Evolutionary conservation across 768 basidiomycete species (phyloP).

Genomic region (Mycena haematopus): DNA sequence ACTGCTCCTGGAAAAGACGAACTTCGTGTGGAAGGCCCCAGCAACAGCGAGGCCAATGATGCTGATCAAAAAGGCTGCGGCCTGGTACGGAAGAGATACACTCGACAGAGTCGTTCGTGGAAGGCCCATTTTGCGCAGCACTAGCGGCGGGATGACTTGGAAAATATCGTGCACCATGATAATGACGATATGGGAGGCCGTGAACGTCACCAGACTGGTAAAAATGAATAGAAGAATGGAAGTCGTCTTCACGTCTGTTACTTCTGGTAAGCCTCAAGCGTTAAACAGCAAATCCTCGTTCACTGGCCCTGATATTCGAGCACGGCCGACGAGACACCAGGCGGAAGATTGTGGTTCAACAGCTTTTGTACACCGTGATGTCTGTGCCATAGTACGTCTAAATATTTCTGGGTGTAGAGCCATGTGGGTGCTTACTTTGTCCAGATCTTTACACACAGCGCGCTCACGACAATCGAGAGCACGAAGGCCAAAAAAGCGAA

Average conservation of each 20-base stretch:
- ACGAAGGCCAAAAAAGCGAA: constrained; percentile 14
- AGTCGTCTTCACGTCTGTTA: constrained; percentile 26
- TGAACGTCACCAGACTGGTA: constrained; percentile 18
- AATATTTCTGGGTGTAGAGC: constrained; percentile 3
- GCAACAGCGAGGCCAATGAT: constrained; percentile 13
- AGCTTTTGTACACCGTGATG: constrained; percentile 21
- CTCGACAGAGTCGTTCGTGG: constrained; percentile 11
- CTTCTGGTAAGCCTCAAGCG: not conserved
- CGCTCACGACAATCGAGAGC: constrained; percentile 23
- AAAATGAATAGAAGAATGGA: constrained; percentile 27
- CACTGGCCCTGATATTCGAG: constrained; percentile 28
- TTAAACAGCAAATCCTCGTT: not conserved
- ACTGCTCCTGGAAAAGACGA: constrained; percentile 23
- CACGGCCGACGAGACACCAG: constrained; percentile 25
- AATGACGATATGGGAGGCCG: constrained; percentile 23
- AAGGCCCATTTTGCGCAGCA: constrained; percentile 19
- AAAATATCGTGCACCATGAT: constrained; percentile 29
- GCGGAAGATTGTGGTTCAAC: constrained; percentile 20
- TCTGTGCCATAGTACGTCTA: constrained; percentile 6
- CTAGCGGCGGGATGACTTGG: constrained; percentile 22
- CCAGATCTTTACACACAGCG: constrained; percentile 29
- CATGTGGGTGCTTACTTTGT: constrained; percentile 25
- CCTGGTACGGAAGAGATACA: constrained; percentile 21
- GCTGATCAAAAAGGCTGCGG: constrained; percentile 12
- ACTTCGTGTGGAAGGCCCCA: constrained; percentile 19